Evolutionary conservation across 106 monocot genomes (phyloP).

Genomic region (Dactylorhiza incarnata): DNA sequence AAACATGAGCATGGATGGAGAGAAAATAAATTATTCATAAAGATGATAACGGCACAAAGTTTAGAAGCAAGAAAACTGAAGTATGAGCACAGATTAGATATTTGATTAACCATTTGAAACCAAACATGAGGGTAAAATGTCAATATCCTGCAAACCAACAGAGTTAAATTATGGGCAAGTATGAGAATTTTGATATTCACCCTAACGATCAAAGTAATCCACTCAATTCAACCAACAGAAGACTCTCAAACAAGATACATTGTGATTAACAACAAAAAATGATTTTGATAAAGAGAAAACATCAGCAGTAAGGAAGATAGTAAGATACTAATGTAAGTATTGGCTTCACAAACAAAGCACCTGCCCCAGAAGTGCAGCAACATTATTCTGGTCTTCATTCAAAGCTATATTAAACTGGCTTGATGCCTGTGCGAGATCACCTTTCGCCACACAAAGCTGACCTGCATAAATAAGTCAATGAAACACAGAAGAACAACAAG

Average conservation of each 20-base stretch:
- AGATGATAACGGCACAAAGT: background rate
- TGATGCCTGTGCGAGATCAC: conserved; percentile 59
- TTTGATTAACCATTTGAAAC: too few relatives aligned
- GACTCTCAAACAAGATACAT: too few relatives aligned
- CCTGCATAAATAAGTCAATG: conserved; percentile 36
- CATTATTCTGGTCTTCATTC: conserved; percentile 60
- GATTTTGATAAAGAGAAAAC: too few relatives aligned
- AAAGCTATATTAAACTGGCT: conserved; percentile 70
- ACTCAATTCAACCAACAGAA: too few relatives aligned
- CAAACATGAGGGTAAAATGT: background rate
- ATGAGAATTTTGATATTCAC: too few relatives aligned
- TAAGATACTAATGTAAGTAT: background rate
- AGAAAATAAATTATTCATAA: background rate
- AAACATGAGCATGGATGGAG: background rate
- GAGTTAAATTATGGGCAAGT: too few relatives aligned
- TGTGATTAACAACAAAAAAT: too few relatives aligned
- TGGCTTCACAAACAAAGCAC: conserved; percentile 23
- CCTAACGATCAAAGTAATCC: too few relatives aligned
- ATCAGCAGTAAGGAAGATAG: too few relatives aligned
- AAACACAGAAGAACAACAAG: conserved; percentile 4
- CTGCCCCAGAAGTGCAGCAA: conserved; percentile 93
- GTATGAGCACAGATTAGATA: background rate
- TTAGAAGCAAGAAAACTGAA: background rate
- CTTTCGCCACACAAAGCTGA: conserved; percentile 79
- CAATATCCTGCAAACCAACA: background rate